Conservation (phyloP, 2,329 filamentous ascomycete species). For the Didymella keratinophila region DNA sequence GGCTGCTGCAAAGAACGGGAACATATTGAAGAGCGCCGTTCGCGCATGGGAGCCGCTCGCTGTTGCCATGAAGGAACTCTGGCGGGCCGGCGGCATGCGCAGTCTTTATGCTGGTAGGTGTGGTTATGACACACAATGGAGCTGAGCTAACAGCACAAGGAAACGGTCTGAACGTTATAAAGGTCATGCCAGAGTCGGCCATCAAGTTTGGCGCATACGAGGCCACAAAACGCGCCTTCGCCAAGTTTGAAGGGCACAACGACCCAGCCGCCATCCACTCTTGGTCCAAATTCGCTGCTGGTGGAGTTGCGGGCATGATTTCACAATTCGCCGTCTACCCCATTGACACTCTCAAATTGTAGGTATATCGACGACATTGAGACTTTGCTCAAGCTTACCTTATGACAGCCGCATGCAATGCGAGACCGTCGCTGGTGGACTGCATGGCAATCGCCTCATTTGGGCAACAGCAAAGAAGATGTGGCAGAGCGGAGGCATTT, state of each 20-base stretch:
- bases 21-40: conserved; percentile 68
- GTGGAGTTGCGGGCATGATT: conserved; percentile 87
- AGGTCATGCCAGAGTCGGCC: conserved; percentile 98
- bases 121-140: neutral
- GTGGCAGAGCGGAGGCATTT: conserved; percentile 76
- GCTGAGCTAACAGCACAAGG: conserved; percentile 60
- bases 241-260: conserved; percentile 84
- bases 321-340: conserved; percentile 98
- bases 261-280: conserved; percentile 81
- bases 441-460: conserved; percentile 83
- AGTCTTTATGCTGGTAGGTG: conserved; percentile 89
- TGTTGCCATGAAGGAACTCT: conserved; percentile 78
- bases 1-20: conserved; percentile 73
- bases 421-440: conserved; percentile 85
- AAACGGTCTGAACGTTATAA: conserved; percentile 94
- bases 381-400: conserved; percentile 6
- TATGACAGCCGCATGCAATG: conserved; percentile 80
- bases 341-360: conserved; percentile 82
- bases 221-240: conserved; percentile 86
- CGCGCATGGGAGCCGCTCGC: conserved; percentile 74
- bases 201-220: conserved; percentile 99
- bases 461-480: conserved; percentile 85
- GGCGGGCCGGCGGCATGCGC: conserved; percentile 82
- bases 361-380: conserved; percentile 39
- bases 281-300: conserved; percentile 88